phyloP scores from a whole-genome alignment of 805 yeast species.

The Candida coleopterorum region DNA sequence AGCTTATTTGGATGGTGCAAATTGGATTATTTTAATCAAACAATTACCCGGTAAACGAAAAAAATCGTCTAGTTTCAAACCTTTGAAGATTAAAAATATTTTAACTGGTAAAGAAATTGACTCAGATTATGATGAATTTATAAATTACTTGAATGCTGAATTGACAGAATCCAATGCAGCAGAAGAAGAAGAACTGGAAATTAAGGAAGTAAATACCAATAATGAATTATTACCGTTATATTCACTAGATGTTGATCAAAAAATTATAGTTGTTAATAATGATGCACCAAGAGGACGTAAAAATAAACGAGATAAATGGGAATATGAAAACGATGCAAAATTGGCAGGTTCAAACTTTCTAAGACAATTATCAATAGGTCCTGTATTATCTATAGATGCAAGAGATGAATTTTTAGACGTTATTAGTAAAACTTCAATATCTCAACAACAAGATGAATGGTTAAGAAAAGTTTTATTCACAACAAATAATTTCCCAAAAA shows the following conservation, averaged over 20 bases:
- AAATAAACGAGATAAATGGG: conserved; percentile 74
- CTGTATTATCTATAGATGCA: conserved; percentile 74
- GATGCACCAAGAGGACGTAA: conserved; percentile 79
- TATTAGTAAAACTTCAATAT: conserved; percentile 71
- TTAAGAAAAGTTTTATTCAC: conserved; percentile 77
- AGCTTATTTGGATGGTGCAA: conserved; percentile 67
- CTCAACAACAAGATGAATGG: conserved; percentile 77
- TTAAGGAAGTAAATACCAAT: neutral
- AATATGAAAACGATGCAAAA: conserved; percentile 66
- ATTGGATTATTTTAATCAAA: conserved; percentile 73
- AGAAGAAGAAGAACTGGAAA: conserved; percentile 12
- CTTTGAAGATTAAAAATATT: conserved; percentile 66
- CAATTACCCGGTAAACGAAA: conserved; percentile 50
- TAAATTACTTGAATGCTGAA: conserved; percentile 25
- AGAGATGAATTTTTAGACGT: conserved; percentile 83
- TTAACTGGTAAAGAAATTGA: conserved; percentile 63
- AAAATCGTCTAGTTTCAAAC: conserved; percentile 49
- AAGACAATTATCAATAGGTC: conserved; percentile 55
- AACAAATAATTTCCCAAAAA: conserved; percentile 70
- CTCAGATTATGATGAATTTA: conserved; percentile 63
- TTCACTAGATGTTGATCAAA: conserved; percentile 41
- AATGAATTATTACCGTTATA: conserved; percentile 19
- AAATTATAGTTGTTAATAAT: conserved; percentile 64
- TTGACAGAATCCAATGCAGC: conserved; percentile 4
- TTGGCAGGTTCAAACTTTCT: conserved; percentile 54